Base-by-base conservation (phyloP, 495 filamentous ascomycete genomes). In the Collariella sp. region DNA sequence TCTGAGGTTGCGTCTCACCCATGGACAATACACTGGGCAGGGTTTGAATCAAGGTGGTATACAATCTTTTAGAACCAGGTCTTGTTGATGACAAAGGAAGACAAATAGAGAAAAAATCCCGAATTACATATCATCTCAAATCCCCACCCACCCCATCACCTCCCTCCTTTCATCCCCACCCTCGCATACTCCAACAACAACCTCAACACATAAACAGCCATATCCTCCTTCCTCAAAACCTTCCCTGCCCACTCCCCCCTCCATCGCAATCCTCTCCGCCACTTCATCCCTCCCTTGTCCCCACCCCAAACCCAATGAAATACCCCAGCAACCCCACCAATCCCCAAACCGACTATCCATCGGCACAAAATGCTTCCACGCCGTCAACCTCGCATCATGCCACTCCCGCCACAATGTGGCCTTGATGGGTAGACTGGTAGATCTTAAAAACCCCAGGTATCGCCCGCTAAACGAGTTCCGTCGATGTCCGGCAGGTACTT, bases 291-390 rank as follows among this genome's bases (percentile, higher is more conserved):
- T 50, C 13, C n/a, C 41, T 5, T 4, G 64, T 67, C 12, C 45
- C 26, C 26, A 5, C 9, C n/a, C n/a, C n/a, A n/a, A n/a, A n/a
- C n/a, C 87, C 87, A 3, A 89, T 57, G 64, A 91, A 91, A 62
- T 89, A 91, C 52, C 87, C 82, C 77, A 93, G 81, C 12, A 93
- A 78, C 2, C 81, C n/a, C 48, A 83, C 91, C 42, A 87, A 70
- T 63, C 93, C 88, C 81, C 74, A 56, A 85, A 91, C 13, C 83
- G 77, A 62, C 84, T 89, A 62, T 91, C 88, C 84, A 93, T 87
- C 1, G 88, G 88, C n/a, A 89, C 84, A 58, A 83, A 89, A 59
- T 89, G 85, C 50, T 78, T 78, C 85, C 85, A 88, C 12, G 83
- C 74, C 19, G 85, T 73, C 7, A 89, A 68, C 19, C 85, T 69